Percentiles rank a stretch among this genome's conserved stretches.
phyloP scores from a whole-genome alignment of 2,329 filamentous ascomycete species.

The Fusarium sp. region DNA sequence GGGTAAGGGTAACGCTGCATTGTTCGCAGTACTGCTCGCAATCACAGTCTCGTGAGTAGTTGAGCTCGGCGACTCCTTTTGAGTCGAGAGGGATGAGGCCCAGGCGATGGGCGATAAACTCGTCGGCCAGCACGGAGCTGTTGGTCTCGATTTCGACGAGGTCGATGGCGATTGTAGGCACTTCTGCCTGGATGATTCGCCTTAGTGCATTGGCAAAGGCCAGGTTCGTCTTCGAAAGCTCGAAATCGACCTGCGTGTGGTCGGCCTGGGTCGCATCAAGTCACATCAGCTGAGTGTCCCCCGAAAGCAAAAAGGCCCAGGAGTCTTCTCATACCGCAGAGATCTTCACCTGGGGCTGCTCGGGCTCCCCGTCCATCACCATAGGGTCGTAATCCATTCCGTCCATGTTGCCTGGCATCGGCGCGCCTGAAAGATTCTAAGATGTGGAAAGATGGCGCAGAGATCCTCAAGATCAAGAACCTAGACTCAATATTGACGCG shows the following conservation, averaged over 20 bases:
- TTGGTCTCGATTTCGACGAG: slow-evolving; percentile 93
- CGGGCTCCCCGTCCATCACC: slow-evolving; percentile 69
- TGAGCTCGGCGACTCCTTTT: slow-evolving; percentile 83
- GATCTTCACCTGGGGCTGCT: slow-evolving; percentile 70
- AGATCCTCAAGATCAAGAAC: slow-evolving; percentile 3
- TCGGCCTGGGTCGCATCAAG: slow-evolving; percentile 71
- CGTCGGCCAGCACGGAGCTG: slow-evolving; percentile 94
- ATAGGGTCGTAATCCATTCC: slow-evolving; percentile 72
- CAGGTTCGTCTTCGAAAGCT: slow-evolving; percentile 88
- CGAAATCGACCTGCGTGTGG: slow-evolving; percentile 86
- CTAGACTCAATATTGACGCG: background rate
- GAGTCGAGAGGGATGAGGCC: slow-evolving; percentile 90
- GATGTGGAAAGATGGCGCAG: slow-evolving; percentile 7
- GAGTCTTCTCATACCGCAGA: slow-evolving; percentile 62
- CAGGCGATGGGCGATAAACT: slow-evolving; percentile 93
- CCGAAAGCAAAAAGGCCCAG: slow-evolving; percentile 9
- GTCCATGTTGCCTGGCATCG: slow-evolving; percentile 51
- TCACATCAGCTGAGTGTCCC: slow-evolving; percentile 38
- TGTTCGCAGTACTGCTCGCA: slow-evolving; percentile 95
- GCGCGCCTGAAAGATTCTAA: slow-evolving; percentile 22
- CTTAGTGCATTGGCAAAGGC: slow-evolving; percentile 93
- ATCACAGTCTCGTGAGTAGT: slow-evolving; percentile 94
- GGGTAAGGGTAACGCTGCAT: slow-evolving; percentile 85
- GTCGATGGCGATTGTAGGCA: slow-evolving; percentile 94
- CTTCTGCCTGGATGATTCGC: slow-evolving; percentile 90